Evolutionary conservation across 1,284 basidiomycete species (phyloP).

Genomic region (Wallemia mellicola): DNA sequence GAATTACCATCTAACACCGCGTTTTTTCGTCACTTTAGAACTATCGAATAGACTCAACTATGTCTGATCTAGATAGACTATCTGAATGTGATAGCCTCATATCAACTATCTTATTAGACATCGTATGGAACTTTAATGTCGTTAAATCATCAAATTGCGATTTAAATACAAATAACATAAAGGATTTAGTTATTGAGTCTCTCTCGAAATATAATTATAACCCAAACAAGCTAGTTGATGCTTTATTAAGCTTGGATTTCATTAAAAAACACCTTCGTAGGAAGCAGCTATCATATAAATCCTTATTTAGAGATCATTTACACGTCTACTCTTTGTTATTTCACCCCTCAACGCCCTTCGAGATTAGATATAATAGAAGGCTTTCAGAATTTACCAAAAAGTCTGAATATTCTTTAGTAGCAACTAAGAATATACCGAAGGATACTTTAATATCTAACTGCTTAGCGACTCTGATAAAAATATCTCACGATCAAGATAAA

Average conservation of each 20-base stretch:
- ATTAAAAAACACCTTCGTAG: neutral
- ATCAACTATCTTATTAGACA: neutral
- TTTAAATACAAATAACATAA: neutral
- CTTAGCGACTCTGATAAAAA: neutral
- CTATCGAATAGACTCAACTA: too few species aligned
- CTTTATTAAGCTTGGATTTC: neutral
- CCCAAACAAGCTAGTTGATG: neutral
- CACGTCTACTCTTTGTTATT: neutral
- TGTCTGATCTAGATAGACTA: neutral
- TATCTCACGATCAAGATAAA: neutral
- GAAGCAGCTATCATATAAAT: neutral
- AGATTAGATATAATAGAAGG: neutral
- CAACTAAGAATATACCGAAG: neutral
- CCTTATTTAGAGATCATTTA: neutral
- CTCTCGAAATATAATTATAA: neutral
- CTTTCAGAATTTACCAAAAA: neutral
- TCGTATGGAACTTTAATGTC: neutral
- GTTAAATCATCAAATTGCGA: neutral
- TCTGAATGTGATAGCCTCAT: neutral
- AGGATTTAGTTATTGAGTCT: neutral
- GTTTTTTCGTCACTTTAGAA: too few species aligned
- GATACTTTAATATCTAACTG: neutral
- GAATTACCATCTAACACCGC: neutral
- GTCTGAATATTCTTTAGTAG: neutral
- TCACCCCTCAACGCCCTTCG: neutral